Evolutionary conservation across 352 stramenopile genomes (phyloP), one percentile per base, ranked within the genome.

Genomic region (Achlya hypogyna): DNA sequence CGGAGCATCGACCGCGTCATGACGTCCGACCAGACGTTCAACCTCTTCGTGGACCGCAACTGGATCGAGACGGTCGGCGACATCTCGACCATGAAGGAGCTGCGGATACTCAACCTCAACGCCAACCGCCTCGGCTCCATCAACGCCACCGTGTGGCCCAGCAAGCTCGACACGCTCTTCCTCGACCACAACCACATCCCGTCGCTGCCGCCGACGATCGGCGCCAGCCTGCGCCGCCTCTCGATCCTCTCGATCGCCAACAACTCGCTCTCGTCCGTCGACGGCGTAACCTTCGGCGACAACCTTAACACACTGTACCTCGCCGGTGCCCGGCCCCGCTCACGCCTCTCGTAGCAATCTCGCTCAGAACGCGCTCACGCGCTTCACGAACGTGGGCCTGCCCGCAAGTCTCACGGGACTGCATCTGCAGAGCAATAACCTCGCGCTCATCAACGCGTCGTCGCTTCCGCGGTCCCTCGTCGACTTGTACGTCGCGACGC

Each of bases 101-200:
- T 45, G 2, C 38, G 38, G 12, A 9, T 45, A 3, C 38, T 45
- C 38, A 45, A 45, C 27, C 51, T 58, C 51, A 58, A 58, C 51
- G 29, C 25, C 51, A 31, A 35, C 27, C 22, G 51, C 20, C 5
- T 58, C 27, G 27, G 2, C 22, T 35, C 51, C 1, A 58, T 58
- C 22, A 31, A 58, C 20, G 16, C 6, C 5, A 35, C 51, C 8
- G 27, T 58, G 18, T 58, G 22, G 23, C 25, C 14, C 51, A 58
- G 4, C 8, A 22, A 22, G 51, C 51, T 58, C 51, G 29, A 27
- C 6, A 14, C 23, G 29, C 23, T 58, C 20, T 58, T 35, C 38
- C 20, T 47, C 32, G 54, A 64, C 35, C 31, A 51, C 12, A 64
- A 64, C 54, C 6, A 64, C n/a, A 34, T 64, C 34, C 22, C 25